Percentiles rank a stretch among this genome's conserved stretches.
Conservation (phyloP, 768 basidiomycete genomes). For the Lactarius evosmus region DNA sequence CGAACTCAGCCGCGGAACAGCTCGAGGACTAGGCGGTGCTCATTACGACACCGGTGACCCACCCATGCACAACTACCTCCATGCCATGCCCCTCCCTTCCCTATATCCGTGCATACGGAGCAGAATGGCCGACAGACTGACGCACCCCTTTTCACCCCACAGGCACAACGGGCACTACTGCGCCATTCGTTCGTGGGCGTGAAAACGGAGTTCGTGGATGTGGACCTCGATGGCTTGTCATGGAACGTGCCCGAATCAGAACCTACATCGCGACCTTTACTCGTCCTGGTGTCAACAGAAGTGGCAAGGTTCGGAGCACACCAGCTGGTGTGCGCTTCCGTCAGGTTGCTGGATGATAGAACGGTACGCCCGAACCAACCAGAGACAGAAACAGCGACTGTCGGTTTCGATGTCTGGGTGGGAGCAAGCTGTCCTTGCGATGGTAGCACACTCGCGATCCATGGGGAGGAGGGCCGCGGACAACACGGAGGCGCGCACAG, state of each 20-base stretch:
- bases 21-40: slow-evolving; percentile 23
- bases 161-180: slow-evolving; percentile 37
- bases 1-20: slow-evolving; percentile 16
- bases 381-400: slow-evolving; percentile 1
- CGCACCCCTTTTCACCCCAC: not conserved
- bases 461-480: accelerated
- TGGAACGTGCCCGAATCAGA: slow-evolving; percentile 39
- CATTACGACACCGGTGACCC: slow-evolving; percentile 20
- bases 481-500: too few relatives aligned
- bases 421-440: not conserved
- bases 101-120: too few relatives aligned
- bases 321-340: not conserved
- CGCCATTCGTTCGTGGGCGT: slow-evolving; percentile 48
- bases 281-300: not conserved
- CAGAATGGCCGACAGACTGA: too few relatives aligned
- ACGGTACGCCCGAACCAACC: slow-evolving; percentile 16
- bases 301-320: not conserved
- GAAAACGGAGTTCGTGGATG: slow-evolving; percentile 55
- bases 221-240: slow-evolving; percentile 56
- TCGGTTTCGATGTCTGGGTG: not conserved
- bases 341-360: not conserved
- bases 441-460: not conserved
- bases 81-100: not conserved
- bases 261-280: not conserved
- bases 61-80: too few relatives aligned